These are phyloP conservation scores for Hyaloscypha finlandica DNA, from an alignment of 495 filamentous ascomycete genomes.

Conservation along the genomic window DNA sequence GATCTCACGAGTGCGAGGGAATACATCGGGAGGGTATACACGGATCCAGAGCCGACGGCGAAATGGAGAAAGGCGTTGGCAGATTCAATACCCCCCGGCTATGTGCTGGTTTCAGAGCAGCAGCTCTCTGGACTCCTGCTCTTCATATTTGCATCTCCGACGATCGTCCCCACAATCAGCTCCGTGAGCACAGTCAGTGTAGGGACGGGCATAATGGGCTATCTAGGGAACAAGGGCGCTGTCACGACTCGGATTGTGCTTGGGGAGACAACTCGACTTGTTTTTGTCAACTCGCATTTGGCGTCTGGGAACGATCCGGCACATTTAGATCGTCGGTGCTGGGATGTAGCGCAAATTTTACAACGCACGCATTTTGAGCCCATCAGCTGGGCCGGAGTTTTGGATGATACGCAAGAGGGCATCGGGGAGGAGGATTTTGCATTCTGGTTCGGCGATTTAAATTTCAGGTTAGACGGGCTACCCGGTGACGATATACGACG, in stretches of 20 bases:
- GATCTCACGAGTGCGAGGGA: slow-evolving; percentile 69
- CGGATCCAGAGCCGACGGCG: slow-evolving; percentile 65
- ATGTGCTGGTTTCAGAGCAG: slow-evolving; percentile 72
- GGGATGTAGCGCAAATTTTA: slow-evolving; percentile 79
- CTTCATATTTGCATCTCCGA: slow-evolving; percentile 82
- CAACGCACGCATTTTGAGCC: slow-evolving; percentile 73
- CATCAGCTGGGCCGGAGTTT: slow-evolving; percentile 58
- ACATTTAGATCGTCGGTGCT: slow-evolving; percentile 76
- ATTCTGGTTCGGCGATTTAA: slow-evolving; percentile 97
- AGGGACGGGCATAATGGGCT: slow-evolving; percentile 86
- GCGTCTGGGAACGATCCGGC: slow-evolving; percentile 79
- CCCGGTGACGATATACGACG: slow-evolving; percentile 88
- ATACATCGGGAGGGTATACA: slow-evolving; percentile 64
- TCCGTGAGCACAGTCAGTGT: slow-evolving; percentile 77
- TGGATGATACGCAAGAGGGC: slow-evolving; percentile 57
- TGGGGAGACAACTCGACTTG: slow-evolving; percentile 84
- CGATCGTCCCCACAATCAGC: slow-evolving; percentile 67
- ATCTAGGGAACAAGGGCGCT: slow-evolving; percentile 95
- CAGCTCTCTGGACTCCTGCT: slow-evolving; percentile 86
- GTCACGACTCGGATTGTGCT: slow-evolving; percentile 79
- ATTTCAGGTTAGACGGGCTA: slow-evolving; percentile 88
- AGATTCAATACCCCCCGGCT: slow-evolving; percentile 73
- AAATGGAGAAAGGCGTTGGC: slow-evolving; percentile 79
- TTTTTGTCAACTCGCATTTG: slow-evolving; percentile 90
- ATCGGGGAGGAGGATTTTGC: slow-evolving; percentile 90